Conservation (phyloP, 2,329 filamentous ascomycete genomes). For the Clarireedia sp. region DNA sequence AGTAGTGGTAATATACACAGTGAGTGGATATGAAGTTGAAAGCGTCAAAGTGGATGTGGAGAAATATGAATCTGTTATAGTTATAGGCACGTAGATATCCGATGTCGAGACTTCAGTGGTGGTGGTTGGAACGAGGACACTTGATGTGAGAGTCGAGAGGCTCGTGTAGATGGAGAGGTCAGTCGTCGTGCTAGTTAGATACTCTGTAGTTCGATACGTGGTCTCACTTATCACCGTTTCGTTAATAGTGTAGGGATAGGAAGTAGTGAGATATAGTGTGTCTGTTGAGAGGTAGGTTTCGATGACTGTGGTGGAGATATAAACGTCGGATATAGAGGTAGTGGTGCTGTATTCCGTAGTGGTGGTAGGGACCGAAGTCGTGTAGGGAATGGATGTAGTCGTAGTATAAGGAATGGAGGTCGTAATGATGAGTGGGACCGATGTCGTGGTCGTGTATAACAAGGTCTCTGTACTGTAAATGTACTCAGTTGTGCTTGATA, state of each 20-base stretch:
- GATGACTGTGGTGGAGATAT: not conserved
- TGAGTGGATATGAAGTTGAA: conserved; percentile 7
- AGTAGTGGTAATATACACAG: not conserved
- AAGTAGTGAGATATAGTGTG: conserved; percentile 3
- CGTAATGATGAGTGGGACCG: not conserved
- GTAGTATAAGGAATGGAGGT: not conserved
- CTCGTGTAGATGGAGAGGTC: not conserved
- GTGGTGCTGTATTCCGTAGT: not conserved
- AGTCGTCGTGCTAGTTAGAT: not conserved
- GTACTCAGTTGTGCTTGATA: conserved; percentile 1
- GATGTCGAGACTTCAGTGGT: not conserved
- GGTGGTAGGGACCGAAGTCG: conserved; percentile 3
- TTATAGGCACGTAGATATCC: not conserved
- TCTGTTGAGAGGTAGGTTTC: not conserved
- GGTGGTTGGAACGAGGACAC: not conserved
- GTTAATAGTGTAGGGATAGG: conserved; percentile 8
- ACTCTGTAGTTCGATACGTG: conserved; percentile 1
- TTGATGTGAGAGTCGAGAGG: not conserved
- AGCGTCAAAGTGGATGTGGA: not conserved
- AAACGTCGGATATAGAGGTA: not conserved
- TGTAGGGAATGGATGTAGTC: not conserved
- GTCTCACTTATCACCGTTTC: not conserved
- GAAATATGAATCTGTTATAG: not conserved
- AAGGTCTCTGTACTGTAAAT: not conserved
- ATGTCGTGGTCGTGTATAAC: not conserved